Conservation (phyloP, 768 basidiomycete genomes). For the Phaeotremella skinneri region DNA sequence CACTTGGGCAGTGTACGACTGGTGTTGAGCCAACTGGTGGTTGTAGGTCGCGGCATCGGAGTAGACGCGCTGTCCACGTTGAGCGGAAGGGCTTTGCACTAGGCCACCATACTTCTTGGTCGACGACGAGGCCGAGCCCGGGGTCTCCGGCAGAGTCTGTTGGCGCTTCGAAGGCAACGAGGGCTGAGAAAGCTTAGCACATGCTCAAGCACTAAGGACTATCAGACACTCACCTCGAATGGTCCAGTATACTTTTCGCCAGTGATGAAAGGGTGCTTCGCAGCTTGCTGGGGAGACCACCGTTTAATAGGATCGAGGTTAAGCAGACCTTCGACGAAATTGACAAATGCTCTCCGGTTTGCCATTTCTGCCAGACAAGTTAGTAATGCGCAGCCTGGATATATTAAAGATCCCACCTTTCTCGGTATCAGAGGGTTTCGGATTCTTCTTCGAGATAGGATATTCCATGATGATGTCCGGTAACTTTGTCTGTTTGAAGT, state of each 20-base stretch:
- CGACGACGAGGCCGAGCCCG: constrained; percentile 12
- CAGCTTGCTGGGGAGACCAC: constrained; percentile 96
- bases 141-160: constrained; percentile 15
- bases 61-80: constrained; percentile 78
- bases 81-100: constrained; percentile 69
- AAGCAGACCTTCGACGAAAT: constrained; percentile 92
- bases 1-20: constrained; percentile 83
- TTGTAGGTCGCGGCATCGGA: constrained; percentile 92
- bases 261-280: constrained; percentile 94
- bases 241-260: constrained; percentile 80
- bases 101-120: constrained; percentile 72
- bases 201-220: not conserved
- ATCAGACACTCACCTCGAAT: constrained; percentile 44
- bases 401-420: constrained; percentile 62
- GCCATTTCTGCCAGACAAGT: constrained; percentile 69
- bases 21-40: constrained; percentile 90
- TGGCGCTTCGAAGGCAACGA: constrained; percentile 13
- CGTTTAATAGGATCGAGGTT: constrained; percentile 91
- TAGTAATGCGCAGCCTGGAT: constrained; percentile 1
- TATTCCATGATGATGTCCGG: constrained; percentile 96
- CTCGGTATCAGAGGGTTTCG: constrained; percentile 74
- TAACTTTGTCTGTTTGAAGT: constrained; percentile 89
- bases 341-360: constrained; percentile 90
- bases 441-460: constrained; percentile 80
- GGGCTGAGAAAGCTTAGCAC: not conserved